Conservation (phyloP, 1,284 basidiomycete species). For the Chalciporus sp. region DNA sequence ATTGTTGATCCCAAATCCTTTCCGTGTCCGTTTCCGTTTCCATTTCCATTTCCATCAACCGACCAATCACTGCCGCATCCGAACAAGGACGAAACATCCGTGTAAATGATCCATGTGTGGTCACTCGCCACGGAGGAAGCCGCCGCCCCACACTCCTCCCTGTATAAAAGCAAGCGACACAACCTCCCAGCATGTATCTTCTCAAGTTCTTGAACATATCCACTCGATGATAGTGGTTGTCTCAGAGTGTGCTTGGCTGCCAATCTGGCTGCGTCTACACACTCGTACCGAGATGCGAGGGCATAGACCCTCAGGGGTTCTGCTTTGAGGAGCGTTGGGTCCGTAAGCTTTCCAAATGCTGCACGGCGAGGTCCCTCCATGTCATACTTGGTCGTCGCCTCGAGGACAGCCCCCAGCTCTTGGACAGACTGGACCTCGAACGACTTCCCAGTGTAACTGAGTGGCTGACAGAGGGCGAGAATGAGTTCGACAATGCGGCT, state of each 20-base stretch:
- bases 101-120: constrained; percentile 10
- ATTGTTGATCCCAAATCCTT: neutral
- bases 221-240: neutral
- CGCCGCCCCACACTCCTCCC: constrained; percentile 5
- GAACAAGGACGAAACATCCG: neutral
- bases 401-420: constrained; percentile 12
- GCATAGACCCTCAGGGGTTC: constrained; percentile 20
- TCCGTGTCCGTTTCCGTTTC: too few relatives aligned
- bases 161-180: constrained; percentile 15
- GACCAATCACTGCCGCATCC: neutral
- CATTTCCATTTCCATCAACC: neutral
- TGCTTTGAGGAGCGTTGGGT: neutral
- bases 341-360: constrained; percentile 7
- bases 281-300: constrained; percentile 16
- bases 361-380: constrained; percentile 13
- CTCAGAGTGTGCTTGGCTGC: constrained; percentile 17
- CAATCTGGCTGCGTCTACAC: constrained; percentile 1
- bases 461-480: constrained; percentile 33
- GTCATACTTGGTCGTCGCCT: constrained; percentile 23
- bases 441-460: neutral
- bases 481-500: constrained; percentile 26
- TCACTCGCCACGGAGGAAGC: constrained; percentile 4
- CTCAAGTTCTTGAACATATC: constrained; percentile 18
- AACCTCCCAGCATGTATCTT: constrained; percentile 10
- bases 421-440: neutral